Evolutionary conservation across 2,329 filamentous ascomycete genomes (phyloP), one percentile per base, ranked within the genome.

Genomic region (Coniella lustricola): DNA sequence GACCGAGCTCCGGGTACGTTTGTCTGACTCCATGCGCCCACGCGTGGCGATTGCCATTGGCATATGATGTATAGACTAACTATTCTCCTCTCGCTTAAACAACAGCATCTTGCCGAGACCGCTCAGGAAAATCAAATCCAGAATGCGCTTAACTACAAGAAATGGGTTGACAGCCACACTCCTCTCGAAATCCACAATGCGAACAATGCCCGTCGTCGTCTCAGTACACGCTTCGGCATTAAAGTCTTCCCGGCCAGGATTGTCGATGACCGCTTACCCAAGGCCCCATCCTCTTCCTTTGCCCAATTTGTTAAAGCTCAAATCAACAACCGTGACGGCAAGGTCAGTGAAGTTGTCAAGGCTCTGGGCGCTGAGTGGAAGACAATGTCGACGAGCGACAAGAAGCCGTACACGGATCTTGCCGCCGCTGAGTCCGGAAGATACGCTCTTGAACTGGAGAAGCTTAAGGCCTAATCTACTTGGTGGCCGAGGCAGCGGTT

Each of bases 221-320:
- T 81, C 40, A 62, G 61, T 48, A 65, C 59, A 46, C 65, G 68
- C 47, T 57, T 58, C 44, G 52, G 57, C 42, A 57, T 60, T 54
- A 57, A 59, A 54, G 37, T 47, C 18, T 3, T 29, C 17, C 36
- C n/a, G 4, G 10, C 4, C 3, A 45, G 29, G 41, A 69, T 81
- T 54, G 54, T 52, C 2, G 77, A 81, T 56, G 62, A 69, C 3
- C 76, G 77, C 35, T 53, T 65, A 31, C 77, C 77, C 54, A 72
- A 69, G 60, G 56, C 54, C 32, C 48, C 51, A 32, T 0, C 32
- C 12, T 57, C 46, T 12, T 20, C 67, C 21, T 78, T 59, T 54
- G 41, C 46, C 8, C 48, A 63, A 3, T 80, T 63, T 59, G 48
- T 66, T 49, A 65, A 66, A 58, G 58, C 65, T 10, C 66, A 66